Percentiles rank a stretch among this genome's conserved stretches.
phyloP scores from a whole-genome alignment of 768 basidiomycete genomes.

The Suillus luteus region DNA sequence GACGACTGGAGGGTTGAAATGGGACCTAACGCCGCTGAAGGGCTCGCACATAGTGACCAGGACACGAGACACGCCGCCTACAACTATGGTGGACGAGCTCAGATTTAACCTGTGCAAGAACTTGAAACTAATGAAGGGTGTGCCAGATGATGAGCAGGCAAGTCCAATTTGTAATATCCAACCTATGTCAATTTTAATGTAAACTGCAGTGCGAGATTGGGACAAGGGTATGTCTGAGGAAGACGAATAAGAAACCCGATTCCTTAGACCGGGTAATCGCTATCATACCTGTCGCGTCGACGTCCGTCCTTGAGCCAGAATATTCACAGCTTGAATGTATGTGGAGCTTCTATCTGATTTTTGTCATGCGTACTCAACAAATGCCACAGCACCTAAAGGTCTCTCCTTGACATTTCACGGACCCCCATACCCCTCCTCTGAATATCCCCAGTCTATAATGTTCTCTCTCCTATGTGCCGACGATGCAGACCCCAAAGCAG shows the following conservation, averaged over 20 bases:
- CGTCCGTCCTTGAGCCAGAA: constrained; percentile 29
- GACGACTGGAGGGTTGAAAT: constrained; percentile 44
- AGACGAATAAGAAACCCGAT: constrained; percentile 59
- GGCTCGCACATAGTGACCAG: constrained; percentile 53
- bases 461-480: constrained; percentile 61
- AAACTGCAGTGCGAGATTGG: constrained; percentile 61
- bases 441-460: constrained; percentile 58
- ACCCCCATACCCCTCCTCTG: constrained; percentile 55
- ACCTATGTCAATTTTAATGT: constrained; percentile 15
- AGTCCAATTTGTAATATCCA: constrained; percentile 22
- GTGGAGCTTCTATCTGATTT: constrained; percentile 32
- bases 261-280: constrained; percentile 61
- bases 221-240: constrained; percentile 75
- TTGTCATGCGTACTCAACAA: constrained; percentile 8
- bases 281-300: constrained; percentile 74
- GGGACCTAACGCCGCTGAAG: constrained; percentile 59
- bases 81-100: constrained; percentile 56
- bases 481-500: constrained; percentile 40
- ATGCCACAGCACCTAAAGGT: constrained; percentile 51
- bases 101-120: constrained; percentile 71
- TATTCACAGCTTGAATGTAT: constrained; percentile 36
- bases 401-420: constrained; percentile 62
- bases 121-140: constrained; percentile 45
- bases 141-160: constrained; percentile 70
- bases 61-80: constrained; percentile 64